Evolutionary conservation across 768 basidiomycete genomes (phyloP).

Genomic region (Termitomyces sp.): DNA sequence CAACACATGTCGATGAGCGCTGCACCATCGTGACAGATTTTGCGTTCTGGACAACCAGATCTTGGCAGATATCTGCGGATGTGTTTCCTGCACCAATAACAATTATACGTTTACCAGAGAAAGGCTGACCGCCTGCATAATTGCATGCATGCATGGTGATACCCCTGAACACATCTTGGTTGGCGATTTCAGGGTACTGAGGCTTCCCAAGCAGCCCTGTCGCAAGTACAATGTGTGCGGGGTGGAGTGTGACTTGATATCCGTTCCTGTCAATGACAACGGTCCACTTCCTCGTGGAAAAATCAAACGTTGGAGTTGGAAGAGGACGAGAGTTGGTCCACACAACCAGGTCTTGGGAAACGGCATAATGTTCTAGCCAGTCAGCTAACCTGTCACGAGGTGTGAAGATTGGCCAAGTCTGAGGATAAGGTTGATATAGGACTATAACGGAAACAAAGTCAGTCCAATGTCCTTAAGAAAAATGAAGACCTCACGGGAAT

Average conservation of each 20-base stretch:
- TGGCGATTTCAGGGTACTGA: conserved; percentile 22
- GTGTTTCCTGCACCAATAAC: conserved; percentile 39
- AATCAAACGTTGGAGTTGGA: conserved; percentile 29
- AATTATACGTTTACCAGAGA: conserved; percentile 29
- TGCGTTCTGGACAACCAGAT: conserved; percentile 27
- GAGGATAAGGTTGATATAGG: conserved; percentile 33
- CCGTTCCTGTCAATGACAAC: conserved; percentile 28
- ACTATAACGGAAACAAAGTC: conserved; percentile 19
- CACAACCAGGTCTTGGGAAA: conserved; percentile 34
- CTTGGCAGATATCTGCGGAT: conserved; percentile 33
- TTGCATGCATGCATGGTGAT: conserved; percentile 25
- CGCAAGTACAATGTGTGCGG: conserved; percentile 35
- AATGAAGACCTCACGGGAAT: conserved; percentile 9
- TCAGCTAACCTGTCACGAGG: conserved; percentile 37
- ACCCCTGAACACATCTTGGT: conserved; percentile 25
- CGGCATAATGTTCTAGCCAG: conserved; percentile 39
- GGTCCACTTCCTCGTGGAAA: conserved; percentile 25
- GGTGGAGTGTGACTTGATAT: conserved; percentile 23
- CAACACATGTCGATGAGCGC: conserved; percentile 32
- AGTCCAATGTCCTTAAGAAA: too few species aligned
- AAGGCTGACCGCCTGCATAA: conserved; percentile 23
- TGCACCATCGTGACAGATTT: conserved; percentile 36
- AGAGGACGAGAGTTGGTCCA: conserved; percentile 33
- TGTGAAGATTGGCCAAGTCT: conserved; percentile 35
- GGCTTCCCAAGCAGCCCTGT: conserved; percentile 32